A percentile compares a stretch with the other conserved stretches of the same genome.
Conservation (phyloP, 768 basidiomycete species). For the Termitomyces sp. region DNA sequence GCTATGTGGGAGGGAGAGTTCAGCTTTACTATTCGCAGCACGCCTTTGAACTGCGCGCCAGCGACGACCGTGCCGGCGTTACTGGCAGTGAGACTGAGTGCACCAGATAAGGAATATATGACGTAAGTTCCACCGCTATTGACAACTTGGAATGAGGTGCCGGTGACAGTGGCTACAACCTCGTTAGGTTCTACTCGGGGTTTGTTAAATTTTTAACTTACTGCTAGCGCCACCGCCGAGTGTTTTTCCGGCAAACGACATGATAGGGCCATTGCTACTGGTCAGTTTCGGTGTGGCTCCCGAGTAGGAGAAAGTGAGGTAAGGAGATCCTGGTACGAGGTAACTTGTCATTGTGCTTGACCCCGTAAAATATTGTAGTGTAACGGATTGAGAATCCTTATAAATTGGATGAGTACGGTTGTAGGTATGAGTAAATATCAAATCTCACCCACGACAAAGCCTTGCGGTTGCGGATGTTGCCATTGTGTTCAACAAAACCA, state of each 20-base stretch:
- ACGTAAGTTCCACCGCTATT: constrained; percentile 28
- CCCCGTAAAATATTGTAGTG: constrained; percentile 29
- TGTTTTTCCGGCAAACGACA: constrained; percentile 23
- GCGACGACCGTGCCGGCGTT: constrained; percentile 20
- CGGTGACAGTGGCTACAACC: constrained; percentile 20
- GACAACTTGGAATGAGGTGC: constrained; percentile 26
- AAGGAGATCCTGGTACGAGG: constrained; percentile 30
- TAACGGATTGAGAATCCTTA: constrained; percentile 31
- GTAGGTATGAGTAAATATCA: neutral
- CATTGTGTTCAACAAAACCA: constrained; percentile 27
- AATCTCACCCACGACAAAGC: constrained; percentile 26
- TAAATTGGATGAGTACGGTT: neutral
- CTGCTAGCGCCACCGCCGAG: constrained; percentile 19
- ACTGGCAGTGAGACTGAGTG: constrained; percentile 24
- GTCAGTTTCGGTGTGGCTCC: constrained; percentile 28
- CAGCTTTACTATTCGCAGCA: constrained; percentile 27
- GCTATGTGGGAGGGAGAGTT: constrained; percentile 23
- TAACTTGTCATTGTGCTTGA: constrained; percentile 28
- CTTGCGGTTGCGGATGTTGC: constrained; percentile 27
- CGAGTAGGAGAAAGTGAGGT: constrained; percentile 28
- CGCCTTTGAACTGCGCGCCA: constrained; percentile 23
- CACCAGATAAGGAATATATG: constrained; percentile 28
- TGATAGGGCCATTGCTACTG: constrained; percentile 25
- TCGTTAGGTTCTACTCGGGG: neutral
- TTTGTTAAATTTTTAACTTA: constrained; percentile 3